Conservation (phyloP, 2,329 filamentous ascomycete genomes). For the Massarina eburnea region DNA sequence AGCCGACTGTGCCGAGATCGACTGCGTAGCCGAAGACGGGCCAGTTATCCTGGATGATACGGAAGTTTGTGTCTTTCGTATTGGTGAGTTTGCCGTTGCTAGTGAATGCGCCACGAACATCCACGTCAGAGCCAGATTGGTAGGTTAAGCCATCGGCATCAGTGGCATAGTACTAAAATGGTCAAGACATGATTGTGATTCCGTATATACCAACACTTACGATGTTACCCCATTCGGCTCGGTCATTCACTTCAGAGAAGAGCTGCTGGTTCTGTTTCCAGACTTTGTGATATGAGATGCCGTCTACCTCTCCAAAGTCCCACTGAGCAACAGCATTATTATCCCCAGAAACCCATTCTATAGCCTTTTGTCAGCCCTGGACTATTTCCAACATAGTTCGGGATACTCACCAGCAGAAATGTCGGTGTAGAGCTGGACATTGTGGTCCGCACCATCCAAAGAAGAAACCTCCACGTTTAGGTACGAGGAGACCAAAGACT, state of each 20-base stretch:
- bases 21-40: conserved; percentile 58
- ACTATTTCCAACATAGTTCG: not conserved
- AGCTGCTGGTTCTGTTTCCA: conserved; percentile 50
- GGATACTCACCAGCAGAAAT: conserved; percentile 63
- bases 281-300: conserved; percentile 63
- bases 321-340: conserved; percentile 59
- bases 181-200: not conserved
- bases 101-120: conserved; percentile 52
- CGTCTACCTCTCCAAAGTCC: conserved; percentile 52
- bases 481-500: conserved; percentile 72
- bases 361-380: conserved; percentile 11
- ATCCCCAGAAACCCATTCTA: conserved; percentile 74
- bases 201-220: conserved; percentile 8
- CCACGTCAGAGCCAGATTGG: conserved; percentile 49
- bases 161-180: conserved; percentile 52
- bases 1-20: conserved; percentile 50
- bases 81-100: conserved; percentile 48
- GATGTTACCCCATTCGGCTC: conserved; percentile 56
- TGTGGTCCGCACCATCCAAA: conserved; percentile 62
- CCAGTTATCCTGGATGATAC: conserved; percentile 52
- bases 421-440: conserved; percentile 72
- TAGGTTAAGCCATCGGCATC: conserved; percentile 47
- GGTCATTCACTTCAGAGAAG: conserved; percentile 52
- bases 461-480: conserved; percentile 65
- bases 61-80: conserved; percentile 52